These are phyloP conservation scores for Globisporangium rhizosaccharum DNA, from an alignment of 352 stramenopile genomes.

Conservation along the genomic window DNA sequence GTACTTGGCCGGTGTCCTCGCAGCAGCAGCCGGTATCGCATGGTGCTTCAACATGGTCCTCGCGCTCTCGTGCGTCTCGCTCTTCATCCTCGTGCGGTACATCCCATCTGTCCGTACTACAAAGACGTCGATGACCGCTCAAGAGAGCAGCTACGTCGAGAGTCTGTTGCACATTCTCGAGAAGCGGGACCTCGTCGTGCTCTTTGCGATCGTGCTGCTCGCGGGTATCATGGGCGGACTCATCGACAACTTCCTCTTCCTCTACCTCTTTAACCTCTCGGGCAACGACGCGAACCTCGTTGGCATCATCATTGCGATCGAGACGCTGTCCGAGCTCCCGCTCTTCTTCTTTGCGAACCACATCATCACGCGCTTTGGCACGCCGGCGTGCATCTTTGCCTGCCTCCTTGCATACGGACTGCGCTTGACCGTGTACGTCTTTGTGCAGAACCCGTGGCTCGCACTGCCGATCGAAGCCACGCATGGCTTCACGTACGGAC, in stretches of 20 bases:
- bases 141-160: constrained; percentile 28
- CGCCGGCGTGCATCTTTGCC: constrained; percentile 42
- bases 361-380: constrained; percentile 59
- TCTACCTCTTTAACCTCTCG: constrained; percentile 71
- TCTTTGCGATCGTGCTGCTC: constrained; percentile 66
- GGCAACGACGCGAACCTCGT: constrained; percentile 56
- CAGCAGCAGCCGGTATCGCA: constrained; percentile 53
- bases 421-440: constrained; percentile 57
- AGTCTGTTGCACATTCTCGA: constrained; percentile 38
- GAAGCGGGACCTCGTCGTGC: constrained; percentile 52
- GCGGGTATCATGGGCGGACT: constrained; percentile 48
- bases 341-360: constrained; percentile 72
- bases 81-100: constrained; percentile 46
- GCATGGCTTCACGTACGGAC: constrained; percentile 64
- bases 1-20: constrained; percentile 60
- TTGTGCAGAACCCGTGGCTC: constrained; percentile 58
- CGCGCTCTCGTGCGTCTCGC: constrained; percentile 42
- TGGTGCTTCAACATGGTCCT: constrained; percentile 80
- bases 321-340: constrained; percentile 68
- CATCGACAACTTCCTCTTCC: constrained; percentile 68
- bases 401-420: constrained; percentile 47
- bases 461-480: constrained; percentile 57
- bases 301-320: constrained; percentile 56
- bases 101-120: constrained; percentile 21
- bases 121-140: constrained; percentile 8